Evolutionary conservation across 805 yeast genomes (phyloP).

Genomic region (Ogataea methylovora): DNA sequence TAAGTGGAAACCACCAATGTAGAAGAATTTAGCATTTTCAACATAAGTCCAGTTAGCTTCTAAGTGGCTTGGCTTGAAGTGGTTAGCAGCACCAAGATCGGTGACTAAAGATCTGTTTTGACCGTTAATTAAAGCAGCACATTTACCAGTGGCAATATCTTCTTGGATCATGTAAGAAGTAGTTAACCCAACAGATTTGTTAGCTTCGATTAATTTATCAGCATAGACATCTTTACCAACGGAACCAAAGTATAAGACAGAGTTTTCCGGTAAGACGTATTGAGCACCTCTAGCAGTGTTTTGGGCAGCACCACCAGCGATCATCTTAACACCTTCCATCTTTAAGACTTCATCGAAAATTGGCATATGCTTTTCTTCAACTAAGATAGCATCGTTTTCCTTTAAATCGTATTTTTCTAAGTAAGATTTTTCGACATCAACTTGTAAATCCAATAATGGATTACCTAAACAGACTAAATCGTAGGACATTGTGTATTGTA

Average conservation of each 20-base stretch:
- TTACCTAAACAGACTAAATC: conserved; percentile 83
- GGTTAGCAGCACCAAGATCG: conserved; percentile 97
- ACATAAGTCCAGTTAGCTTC: conserved; percentile 86
- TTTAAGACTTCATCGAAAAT: conserved; percentile 74
- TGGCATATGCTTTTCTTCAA: conserved; percentile 75
- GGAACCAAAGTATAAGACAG: conserved; percentile 92
- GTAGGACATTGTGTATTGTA: conserved; percentile 40
- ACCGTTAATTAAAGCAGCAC: conserved; percentile 89
- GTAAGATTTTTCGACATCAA: conserved; percentile 58
- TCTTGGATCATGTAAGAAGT: conserved; percentile 79
- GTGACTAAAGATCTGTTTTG: conserved; percentile 89
- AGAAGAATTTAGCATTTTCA: conserved; percentile 72
- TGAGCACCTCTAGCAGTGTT: conserved; percentile 99
- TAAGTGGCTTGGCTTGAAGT: conserved; percentile 84
- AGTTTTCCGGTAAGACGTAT: conserved; percentile 69
- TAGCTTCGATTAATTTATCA: conserved; percentile 74
- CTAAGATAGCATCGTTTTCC: conserved; percentile 88
- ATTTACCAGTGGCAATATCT: conserved; percentile 84
- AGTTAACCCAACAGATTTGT: conserved; percentile 78
- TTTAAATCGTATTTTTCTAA: conserved; percentile 77
- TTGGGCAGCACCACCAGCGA: conserved; percentile 99
- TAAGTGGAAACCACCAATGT: conserved; percentile 98
- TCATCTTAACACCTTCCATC: conserved; percentile 51
- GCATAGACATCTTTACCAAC: conserved; percentile 91
- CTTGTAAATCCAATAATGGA: conserved; percentile 85